phyloP scores from a whole-genome alignment of 257 asterid species.

The Osmanthus fragrans region DNA sequence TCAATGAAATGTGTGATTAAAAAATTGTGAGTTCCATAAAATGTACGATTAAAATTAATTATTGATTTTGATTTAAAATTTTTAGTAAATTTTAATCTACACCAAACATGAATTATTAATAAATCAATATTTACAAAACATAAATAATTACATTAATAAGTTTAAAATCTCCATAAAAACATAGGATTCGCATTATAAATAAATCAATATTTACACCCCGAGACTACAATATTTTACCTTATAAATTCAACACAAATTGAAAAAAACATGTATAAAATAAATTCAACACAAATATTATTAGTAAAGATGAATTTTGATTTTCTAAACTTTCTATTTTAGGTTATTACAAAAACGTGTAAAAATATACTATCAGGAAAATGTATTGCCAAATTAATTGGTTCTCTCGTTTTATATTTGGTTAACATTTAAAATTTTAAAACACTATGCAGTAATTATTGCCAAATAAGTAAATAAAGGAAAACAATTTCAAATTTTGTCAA shows the following conservation, averaged over 20 bases:
- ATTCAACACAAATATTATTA: no score
- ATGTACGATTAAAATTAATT: no score
- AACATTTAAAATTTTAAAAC: not conserved
- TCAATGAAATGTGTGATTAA: no score
- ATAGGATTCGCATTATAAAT: not conserved
- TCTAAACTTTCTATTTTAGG: not conserved
- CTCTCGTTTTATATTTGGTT: not conserved
- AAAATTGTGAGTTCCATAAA: no score
- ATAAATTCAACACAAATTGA: not conserved
- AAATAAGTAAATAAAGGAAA: not conserved
- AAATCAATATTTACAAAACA: no score
- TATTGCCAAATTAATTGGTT: no score
- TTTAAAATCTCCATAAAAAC: no score
- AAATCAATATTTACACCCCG: not conserved
- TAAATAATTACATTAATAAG: no score
- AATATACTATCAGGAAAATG: not conserved
- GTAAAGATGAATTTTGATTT: not conserved
- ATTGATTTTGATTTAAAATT: no score
- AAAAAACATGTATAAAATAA: not conserved
- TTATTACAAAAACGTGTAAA: not conserved
- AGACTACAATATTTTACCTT: not conserved
- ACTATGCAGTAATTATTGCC: not conserved
- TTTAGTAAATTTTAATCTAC: no score
- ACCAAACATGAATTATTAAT: no score
- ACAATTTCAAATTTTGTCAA: not conserved